Base-by-base conservation (phyloP, 2,329 filamentous ascomycete genomes). In the Epichloe typhina region DNA sequence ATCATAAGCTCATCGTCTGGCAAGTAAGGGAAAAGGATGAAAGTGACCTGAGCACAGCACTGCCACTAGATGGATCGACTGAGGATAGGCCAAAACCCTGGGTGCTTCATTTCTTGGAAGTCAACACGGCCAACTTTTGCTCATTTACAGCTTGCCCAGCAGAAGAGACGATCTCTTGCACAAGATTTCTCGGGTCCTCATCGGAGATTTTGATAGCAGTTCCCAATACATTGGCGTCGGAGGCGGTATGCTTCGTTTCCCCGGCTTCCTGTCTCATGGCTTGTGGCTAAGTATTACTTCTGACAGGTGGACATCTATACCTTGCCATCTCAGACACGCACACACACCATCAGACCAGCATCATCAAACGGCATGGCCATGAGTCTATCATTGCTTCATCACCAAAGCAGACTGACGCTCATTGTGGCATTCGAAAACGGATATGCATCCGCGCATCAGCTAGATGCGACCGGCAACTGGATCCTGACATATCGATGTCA, bases 111-210 rank as follows among this genome's bases (percentile, higher is more conserved):
- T 77, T 86, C 4, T 70, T 98, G 5, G 75, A 86, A 5, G 88
- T 97, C 42, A 96, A 96, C 62, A 88, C 91, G 1, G 79, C 97
- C 70, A 98, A 97, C 63, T 98, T 97, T 64, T 98, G 93, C 64
- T 77, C 85, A 2, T 95, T 95, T 64, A 76, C 84, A 2, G 74
- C 76, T 54, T 83, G 83, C 62, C 53, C 71, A 53, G 62, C 67
- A 42, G 53, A 54, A 7, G 58, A 65, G 6, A 55, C 64, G n/a
- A 55, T 64, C 17, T 54, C 56, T 8, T 33, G 45, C 39, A 37
- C 49, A 56, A 31, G 54, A 19, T 33, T 54, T 38, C 49, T 60
- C 11, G 54, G 60, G 4, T 50, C 58, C 2, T 54, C 57, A 3
- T 61, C 69, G 8, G 70, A 73, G 52, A 70, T 87, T 5, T 68